Evolutionary conservation across 306 rosid species (phyloP).

Genomic region (Cicer yamashitae): DNA sequence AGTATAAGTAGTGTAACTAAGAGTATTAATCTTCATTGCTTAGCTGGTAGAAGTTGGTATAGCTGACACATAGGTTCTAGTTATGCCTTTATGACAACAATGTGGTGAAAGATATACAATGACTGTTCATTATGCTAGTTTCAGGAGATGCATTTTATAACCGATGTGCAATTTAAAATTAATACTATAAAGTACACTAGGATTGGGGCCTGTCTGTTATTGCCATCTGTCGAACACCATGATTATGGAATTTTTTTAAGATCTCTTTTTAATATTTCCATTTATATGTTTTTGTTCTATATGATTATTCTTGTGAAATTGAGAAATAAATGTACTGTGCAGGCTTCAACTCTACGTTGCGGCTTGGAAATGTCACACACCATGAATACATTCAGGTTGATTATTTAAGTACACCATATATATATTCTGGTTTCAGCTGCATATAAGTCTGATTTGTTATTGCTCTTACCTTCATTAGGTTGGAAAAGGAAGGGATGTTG

Average conservation of each 20-base stretch:
- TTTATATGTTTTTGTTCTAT: background rate
- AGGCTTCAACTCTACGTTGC: slow-evolving; percentile 97
- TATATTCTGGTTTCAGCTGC: slow-evolving; percentile 37
- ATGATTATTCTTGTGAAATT: slow-evolving; percentile 27
- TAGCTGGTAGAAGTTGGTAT: background rate
- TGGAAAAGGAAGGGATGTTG: slow-evolving; percentile 99
- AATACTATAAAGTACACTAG: background rate
- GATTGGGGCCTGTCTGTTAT: background rate
- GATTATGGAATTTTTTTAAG: background rate
- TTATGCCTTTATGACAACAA: slow-evolving; percentile 8
- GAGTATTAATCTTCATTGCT: background rate
- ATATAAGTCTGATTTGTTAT: slow-evolving; percentile 35
- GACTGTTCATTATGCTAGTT: slow-evolving; percentile 17
- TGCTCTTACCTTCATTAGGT: slow-evolving; percentile 63
- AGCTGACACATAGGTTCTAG: background rate
- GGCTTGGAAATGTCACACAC: slow-evolving; percentile 94
- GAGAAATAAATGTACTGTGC: slow-evolving; percentile 39
- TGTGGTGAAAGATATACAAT: background rate
- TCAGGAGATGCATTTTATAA: background rate
- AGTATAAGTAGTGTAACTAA: background rate
- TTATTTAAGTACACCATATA: slow-evolving; percentile 31
- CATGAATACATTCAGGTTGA: slow-evolving; percentile 96
- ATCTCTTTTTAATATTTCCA: slow-evolving; percentile 3
- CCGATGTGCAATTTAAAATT: background rate
- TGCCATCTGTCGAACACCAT: slow-evolving; percentile 25